A percentile compares a stretch with the other conserved stretches of the same genome.
Evolutionary conservation across 2,329 filamentous ascomycete genomes (phyloP).

Genomic region (Alternaria arborescens): DNA sequence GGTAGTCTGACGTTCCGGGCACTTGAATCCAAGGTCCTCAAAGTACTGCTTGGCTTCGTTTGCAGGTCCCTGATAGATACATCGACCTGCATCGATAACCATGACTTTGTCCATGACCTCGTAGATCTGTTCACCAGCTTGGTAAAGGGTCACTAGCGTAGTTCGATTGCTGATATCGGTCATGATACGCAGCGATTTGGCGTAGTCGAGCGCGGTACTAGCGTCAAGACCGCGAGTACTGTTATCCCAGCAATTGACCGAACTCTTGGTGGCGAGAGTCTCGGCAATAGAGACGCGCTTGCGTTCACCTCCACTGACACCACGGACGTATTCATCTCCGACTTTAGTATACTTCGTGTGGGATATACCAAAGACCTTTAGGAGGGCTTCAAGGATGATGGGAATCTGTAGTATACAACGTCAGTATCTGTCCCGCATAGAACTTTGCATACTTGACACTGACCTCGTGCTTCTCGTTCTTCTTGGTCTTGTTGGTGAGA

Average conservation of each 20-base stretch:
- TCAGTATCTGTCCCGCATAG: neutral
- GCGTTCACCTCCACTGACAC: slow-evolving; percentile 80
- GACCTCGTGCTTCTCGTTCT: slow-evolving; percentile 64
- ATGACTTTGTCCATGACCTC: slow-evolving; percentile 82
- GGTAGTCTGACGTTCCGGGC: slow-evolving; percentile 71
- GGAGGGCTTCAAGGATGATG: slow-evolving; percentile 72
- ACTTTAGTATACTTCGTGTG: slow-evolving; percentile 79
- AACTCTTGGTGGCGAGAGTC: slow-evolving; percentile 71
- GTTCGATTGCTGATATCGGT: slow-evolving; percentile 78
- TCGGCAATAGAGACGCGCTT: slow-evolving; percentile 80
- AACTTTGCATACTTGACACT: neutral
- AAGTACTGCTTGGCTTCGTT: slow-evolving; percentile 72
- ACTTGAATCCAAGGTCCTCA: slow-evolving; percentile 69
- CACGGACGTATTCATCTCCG: slow-evolving; percentile 75
- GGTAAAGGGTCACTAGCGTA: slow-evolving; percentile 75
- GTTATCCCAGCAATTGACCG: slow-evolving; percentile 82
- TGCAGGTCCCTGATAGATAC: slow-evolving; percentile 71
- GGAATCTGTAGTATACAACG: slow-evolving; percentile 58
- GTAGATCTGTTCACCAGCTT: slow-evolving; percentile 74
- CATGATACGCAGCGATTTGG: slow-evolving; percentile 79
- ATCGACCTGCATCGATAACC: slow-evolving; percentile 76
- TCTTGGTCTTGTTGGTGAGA: slow-evolving; percentile 77
- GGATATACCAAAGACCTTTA: slow-evolving; percentile 80
- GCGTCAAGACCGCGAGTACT: slow-evolving; percentile 81
- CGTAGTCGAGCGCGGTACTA: slow-evolving; percentile 80